Percentiles rank a stretch among this genome's conserved stretches.
Evolutionary conservation across 768 basidiomycete species (phyloP).

Genomic region (Suillus luteus): DNA sequence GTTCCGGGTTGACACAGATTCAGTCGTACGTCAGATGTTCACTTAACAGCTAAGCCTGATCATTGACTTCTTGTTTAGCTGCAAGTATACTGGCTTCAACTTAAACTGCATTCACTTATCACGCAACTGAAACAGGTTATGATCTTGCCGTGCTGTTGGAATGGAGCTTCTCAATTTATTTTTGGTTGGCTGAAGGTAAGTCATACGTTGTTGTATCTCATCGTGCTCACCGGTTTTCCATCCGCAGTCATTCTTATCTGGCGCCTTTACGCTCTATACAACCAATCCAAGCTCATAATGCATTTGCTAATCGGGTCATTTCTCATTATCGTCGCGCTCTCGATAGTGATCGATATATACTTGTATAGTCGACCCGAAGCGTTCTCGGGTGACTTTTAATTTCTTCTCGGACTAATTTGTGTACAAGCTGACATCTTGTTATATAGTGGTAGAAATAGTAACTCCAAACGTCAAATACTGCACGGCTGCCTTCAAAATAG

Average conservation of each 20-base stretch:
- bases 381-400: not conserved
- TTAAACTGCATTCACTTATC: not conserved
- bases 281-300: not conserved
- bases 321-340: not conserved
- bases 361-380: conserved; percentile 1
- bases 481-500: not conserved
- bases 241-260: conserved; percentile 1
- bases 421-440: not conserved
- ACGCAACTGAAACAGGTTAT: not conserved
- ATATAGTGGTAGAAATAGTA: conserved; percentile 1
- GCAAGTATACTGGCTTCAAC: not conserved
- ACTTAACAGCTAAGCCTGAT: not conserved
- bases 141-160: not conserved
- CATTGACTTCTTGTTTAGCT: not conserved
- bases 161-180: not conserved
- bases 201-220: no score
- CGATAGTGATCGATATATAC: not conserved
- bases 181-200: not conserved
- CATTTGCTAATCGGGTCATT: not conserved
- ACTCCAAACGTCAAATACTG: not conserved
- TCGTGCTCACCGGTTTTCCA: not conserved
- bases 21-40: conserved; percentile 1
- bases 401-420: no score
- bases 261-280: conserved; percentile 1
- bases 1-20: not conserved